phyloP scores from a whole-genome alignment of 805 yeast species.

The Ogataea saltuana region DNA sequence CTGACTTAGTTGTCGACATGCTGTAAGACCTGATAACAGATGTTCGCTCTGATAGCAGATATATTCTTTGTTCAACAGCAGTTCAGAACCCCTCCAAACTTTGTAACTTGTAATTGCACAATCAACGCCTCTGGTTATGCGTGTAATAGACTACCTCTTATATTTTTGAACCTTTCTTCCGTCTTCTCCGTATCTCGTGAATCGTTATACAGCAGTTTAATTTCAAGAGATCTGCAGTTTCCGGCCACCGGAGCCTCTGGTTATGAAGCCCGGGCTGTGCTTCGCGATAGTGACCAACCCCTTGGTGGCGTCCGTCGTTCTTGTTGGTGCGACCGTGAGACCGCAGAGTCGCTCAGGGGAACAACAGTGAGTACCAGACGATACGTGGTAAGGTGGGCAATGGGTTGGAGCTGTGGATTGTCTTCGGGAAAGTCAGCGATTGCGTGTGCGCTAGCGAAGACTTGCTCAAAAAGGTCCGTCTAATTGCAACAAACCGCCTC shows the following conservation, averaged over 20 bases:
- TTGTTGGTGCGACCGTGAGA: too few relatives aligned
- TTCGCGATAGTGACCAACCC: too few relatives aligned
- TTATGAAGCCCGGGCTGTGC: conserved; percentile 5
- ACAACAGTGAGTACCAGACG: too few relatives aligned
- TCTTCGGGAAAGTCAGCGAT: too few relatives aligned
- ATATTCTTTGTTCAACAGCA: background rate
- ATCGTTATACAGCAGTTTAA: conserved; percentile 6
- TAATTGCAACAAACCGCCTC: too few relatives aligned
- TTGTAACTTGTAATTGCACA: background rate
- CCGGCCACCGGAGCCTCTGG: conserved; percentile 9
- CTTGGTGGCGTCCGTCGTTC: too few relatives aligned
- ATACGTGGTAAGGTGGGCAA: too few relatives aligned
- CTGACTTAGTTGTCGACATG: conserved; percentile 64
- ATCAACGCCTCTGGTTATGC: background rate
- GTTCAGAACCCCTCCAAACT: background rate
- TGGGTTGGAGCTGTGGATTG: too few relatives aligned
- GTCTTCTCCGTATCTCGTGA: conserved; percentile 5
- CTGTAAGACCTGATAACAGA: conserved; percentile 8
- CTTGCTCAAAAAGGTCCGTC: too few relatives aligned
- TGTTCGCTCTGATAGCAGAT: conserved; percentile 6
- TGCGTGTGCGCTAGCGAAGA: too few relatives aligned
- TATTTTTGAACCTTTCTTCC: background rate
- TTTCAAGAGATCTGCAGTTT: conserved; percentile 9
- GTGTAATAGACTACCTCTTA: background rate
- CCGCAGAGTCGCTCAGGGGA: too few relatives aligned